Percentiles rank a stretch among this genome's conserved stretches.
Conservation (phyloP, 1,284 basidiomycete species). For the Violaceomyces palustris region DNA sequence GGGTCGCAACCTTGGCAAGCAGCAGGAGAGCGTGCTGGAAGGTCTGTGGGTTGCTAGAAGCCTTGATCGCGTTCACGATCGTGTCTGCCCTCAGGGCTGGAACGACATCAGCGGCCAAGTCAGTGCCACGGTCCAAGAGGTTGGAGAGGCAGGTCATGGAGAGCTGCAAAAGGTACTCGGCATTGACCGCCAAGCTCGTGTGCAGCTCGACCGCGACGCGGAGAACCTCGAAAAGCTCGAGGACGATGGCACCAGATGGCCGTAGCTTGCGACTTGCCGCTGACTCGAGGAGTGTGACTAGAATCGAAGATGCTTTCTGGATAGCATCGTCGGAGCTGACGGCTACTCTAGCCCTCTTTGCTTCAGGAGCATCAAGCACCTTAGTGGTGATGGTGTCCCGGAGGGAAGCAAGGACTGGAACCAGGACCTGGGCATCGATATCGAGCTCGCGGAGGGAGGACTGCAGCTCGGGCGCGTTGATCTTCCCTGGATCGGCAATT, state of each 20-base stretch:
- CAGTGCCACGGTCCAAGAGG: constrained; percentile 56
- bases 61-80: constrained; percentile 47
- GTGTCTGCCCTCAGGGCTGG: constrained; percentile 39
- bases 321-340: constrained; percentile 22
- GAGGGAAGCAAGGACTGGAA: constrained; percentile 62
- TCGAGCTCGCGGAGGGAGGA: constrained; percentile 29
- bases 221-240: constrained; percentile 69
- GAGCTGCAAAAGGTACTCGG: constrained; percentile 80
- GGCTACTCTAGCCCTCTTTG: constrained; percentile 29
- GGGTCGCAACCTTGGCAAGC: constrained; percentile 73
- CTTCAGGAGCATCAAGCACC: constrained; percentile 57
- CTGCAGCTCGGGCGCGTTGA: constrained; percentile 18
- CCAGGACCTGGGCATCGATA: constrained; percentile 57
- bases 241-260: constrained; percentile 67
- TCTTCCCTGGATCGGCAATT: constrained; percentile 23
- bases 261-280: constrained; percentile 64
- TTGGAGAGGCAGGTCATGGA: constrained; percentile 68
- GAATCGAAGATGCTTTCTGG: constrained; percentile 26
- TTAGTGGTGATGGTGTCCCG: constrained; percentile 56
- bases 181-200: constrained; percentile 60
- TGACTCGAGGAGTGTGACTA: constrained; percentile 64
- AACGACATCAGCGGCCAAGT: constrained; percentile 26
- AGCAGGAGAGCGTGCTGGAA: constrained; percentile 90
- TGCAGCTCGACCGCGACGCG: constrained; percentile 63
- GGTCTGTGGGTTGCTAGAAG: constrained; percentile 82